Evolutionary conservation across 768 basidiomycete species (phyloP).

Genomic region (Rickenella mellea): DNA sequence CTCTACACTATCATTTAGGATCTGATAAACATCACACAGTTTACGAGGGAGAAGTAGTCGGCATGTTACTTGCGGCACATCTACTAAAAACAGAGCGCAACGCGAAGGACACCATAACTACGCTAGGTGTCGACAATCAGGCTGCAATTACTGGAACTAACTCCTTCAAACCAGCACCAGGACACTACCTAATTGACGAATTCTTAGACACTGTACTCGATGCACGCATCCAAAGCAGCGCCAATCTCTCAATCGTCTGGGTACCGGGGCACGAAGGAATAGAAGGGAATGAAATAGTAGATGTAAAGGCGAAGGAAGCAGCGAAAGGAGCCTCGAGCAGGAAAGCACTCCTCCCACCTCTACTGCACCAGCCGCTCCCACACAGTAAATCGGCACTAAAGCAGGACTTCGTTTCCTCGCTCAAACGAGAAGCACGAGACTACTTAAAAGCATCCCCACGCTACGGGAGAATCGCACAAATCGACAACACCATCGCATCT

Average conservation of each 20-base stretch:
- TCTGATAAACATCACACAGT: slow-evolving; percentile 5
- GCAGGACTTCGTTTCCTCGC: slow-evolving; percentile 2
- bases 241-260: slow-evolving; percentile 1
- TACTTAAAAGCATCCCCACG: neutral
- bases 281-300: slow-evolving; percentile 6
- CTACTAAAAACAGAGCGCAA: neutral
- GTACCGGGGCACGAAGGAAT: slow-evolving; percentile 9
- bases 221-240: neutral
- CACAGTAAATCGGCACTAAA: slow-evolving; percentile 4
- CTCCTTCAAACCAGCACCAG: neutral
- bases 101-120: neutral
- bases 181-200: slow-evolving; percentile 5
- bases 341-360: neutral
- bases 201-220: neutral
- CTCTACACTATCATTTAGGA: too few relatives aligned
- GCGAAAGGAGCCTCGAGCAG: neutral
- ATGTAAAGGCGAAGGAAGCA: slow-evolving; percentile 5
- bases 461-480: neutral
- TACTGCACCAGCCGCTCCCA: slow-evolving; percentile 4
- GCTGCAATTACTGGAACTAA: slow-evolving; percentile 1
- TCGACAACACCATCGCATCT: neutral
- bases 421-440: slow-evolving; percentile 2
- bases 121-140: slow-evolving; percentile 4
- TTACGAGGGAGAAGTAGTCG: slow-evolving; percentile 7
- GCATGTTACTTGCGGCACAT: slow-evolving; percentile 2